These are phyloP conservation scores for Clonostachys chloroleuca DNA, from an alignment of 2,329 filamentous ascomycete genomes.

Conservation along the genomic window DNA sequence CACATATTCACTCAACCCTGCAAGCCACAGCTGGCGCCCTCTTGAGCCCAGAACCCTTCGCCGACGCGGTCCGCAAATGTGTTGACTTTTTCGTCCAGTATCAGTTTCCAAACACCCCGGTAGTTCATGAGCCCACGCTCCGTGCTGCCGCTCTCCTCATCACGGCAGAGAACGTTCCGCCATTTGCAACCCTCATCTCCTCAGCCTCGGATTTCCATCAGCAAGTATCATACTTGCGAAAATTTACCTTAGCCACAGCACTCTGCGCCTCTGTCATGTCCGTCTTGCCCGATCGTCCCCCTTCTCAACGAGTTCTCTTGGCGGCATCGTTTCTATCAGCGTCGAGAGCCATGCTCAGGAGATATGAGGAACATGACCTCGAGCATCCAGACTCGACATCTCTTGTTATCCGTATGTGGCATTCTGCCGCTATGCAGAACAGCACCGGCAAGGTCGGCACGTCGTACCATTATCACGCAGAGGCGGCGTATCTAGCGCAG, in stretches of 20 bases:
- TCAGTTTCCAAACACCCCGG: slow-evolving; percentile 4
- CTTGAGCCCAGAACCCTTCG: neutral
- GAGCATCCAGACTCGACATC: slow-evolving; percentile 4
- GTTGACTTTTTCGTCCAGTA: slow-evolving; percentile 5
- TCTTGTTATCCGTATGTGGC: slow-evolving; percentile 2
- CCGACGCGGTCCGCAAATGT: slow-evolving; percentile 1
- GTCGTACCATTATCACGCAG: slow-evolving; percentile 2
- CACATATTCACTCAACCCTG: neutral
- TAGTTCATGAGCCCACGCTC: slow-evolving; percentile 3
- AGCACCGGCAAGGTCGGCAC: slow-evolving; percentile 2
- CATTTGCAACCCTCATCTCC: too few species aligned
- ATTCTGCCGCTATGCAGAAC: slow-evolving; percentile 5
- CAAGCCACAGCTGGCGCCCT: neutral
- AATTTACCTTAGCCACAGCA: too few species aligned
- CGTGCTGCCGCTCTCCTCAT: slow-evolving; percentile 1
- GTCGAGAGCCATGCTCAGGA: slow-evolving; percentile 3
- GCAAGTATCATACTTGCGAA: too few species aligned
- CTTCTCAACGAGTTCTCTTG: neutral
- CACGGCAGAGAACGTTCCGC: too few species aligned
- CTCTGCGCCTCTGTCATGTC: too few species aligned
- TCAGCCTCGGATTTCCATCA: too few species aligned
- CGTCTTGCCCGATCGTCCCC: neutral
- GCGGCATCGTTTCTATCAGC: slow-evolving; percentile 3
- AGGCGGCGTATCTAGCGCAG: slow-evolving; percentile 3
- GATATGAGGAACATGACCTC: slow-evolving; percentile 4